These are phyloP conservation scores for Exsudoporus frostii DNA, from an alignment of 768 basidiomycete species.

Conservation along the genomic window DNA sequence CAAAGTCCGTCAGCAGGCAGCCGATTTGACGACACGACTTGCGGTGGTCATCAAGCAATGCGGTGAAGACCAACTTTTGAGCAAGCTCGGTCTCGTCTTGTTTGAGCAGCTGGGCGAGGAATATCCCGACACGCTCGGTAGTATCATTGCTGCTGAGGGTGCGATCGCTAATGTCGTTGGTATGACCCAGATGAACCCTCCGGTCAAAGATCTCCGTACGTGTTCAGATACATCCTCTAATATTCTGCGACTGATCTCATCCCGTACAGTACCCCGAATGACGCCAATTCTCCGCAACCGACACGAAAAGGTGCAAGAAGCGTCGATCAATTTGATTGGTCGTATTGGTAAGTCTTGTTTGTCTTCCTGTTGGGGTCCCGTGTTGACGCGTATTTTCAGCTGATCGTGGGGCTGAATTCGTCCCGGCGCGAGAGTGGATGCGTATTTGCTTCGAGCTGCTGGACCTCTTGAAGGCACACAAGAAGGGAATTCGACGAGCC, in stretches of 20 bases:
- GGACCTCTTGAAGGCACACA: slow-evolving; percentile 96
- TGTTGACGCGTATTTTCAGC: slow-evolving; percentile 40
- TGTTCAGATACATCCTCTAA: slow-evolving; percentile 18
- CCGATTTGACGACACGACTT: slow-evolving; percentile 93
- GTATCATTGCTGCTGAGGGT: slow-evolving; percentile 97
- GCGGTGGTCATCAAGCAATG: slow-evolving; percentile 99
- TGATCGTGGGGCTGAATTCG: slow-evolving; percentile 98
- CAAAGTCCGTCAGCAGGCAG: slow-evolving; percentile 98
- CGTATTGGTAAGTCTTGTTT: slow-evolving; percentile 62
- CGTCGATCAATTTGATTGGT: slow-evolving; percentile 98
- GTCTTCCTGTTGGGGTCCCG: not conserved
- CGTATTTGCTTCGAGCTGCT: slow-evolving; percentile 98
- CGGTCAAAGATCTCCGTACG: slow-evolving; percentile 97
- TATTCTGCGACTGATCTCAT: not conserved
- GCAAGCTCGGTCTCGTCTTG: slow-evolving; percentile 93
- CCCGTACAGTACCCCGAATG: slow-evolving; percentile 88
- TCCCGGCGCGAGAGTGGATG: slow-evolving; percentile 99
- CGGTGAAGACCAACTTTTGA: slow-evolving; percentile 92
- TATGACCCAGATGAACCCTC: slow-evolving; percentile 99
- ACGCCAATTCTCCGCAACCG: slow-evolving; percentile 99
- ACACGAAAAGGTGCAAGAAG: slow-evolving; percentile 99
- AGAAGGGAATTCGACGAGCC: slow-evolving; percentile 97
- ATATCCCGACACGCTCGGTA: slow-evolving; percentile 98
- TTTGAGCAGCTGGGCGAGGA: slow-evolving; percentile 99
- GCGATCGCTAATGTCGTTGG: slow-evolving; percentile 99